Evolutionary conservation across 129 eudicot species (phyloP).

Genomic region (Flaveria robusta): DNA sequence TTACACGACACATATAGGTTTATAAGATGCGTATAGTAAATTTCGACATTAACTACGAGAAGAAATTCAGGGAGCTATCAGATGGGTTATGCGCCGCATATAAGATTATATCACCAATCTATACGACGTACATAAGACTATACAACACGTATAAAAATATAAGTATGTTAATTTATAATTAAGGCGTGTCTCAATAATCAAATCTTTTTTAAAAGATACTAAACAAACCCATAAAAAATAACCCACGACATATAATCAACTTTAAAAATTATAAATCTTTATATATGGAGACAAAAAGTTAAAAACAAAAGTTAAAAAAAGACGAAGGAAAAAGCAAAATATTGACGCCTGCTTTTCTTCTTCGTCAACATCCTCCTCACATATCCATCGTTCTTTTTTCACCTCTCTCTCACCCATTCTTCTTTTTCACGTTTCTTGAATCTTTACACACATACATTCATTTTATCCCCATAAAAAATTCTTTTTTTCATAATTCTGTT

Average conservation of each 20-base stretch:
- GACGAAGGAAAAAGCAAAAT: slow-evolving; percentile 25
- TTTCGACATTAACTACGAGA: too few relatives aligned
- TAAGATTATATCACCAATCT: too few relatives aligned
- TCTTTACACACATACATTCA: slow-evolving; percentile 19
- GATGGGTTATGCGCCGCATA: too few relatives aligned
- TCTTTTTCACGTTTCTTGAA: slow-evolving; percentile 39
- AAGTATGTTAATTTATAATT: too few relatives aligned
- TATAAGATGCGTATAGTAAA: too few relatives aligned
- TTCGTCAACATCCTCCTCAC: slow-evolving; percentile 37
- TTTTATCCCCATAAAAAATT: neutral
- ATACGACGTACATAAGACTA: too few relatives aligned
- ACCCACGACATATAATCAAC: neutral
- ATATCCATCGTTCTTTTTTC: slow-evolving; percentile 38
- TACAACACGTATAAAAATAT: too few relatives aligned
- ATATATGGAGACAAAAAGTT: slow-evolving; percentile 1
- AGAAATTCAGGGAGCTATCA: too few relatives aligned
- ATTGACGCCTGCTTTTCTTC: slow-evolving; percentile 42
- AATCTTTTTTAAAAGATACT: too few relatives aligned
- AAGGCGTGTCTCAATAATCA: too few relatives aligned
- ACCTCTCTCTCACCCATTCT: slow-evolving; percentile 13
- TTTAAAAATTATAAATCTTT: neutral
- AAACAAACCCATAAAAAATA: too few relatives aligned
- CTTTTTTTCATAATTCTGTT: slow-evolving; percentile 12
- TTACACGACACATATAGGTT: too few relatives aligned
- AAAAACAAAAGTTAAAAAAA: slow-evolving; percentile 13